Evolutionary conservation across 1,139 yeast genomes (phyloP), one percentile per base, ranked within the genome.

Genomic region (Hyphopichia buzzinii): DNA sequence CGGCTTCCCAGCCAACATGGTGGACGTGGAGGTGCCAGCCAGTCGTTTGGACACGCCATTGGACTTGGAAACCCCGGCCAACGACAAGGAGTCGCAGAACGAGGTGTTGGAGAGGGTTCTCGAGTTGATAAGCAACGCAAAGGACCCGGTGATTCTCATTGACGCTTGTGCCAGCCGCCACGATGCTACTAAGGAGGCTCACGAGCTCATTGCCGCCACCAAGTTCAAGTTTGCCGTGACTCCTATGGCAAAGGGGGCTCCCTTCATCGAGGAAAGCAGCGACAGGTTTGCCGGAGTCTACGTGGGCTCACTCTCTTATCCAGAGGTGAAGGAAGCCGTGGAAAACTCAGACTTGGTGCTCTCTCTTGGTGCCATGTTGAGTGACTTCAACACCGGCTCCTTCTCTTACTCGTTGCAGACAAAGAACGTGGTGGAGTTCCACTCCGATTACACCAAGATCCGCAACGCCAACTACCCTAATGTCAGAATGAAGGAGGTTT

Each of bases 321-420:
- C 66, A 5, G 47, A 50, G 7, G 65, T 61, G 13, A 59, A 59
- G 39, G 49, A 54, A 24, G 49, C 52, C 3, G 66, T 62, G 22
- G 68, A 62, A 41, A 33, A 41, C 8, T 46, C 67, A 0, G 69
- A 63, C 39, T 54, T 63, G 42, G 53, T 62, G 11, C 42, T 63
- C 17, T 62, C 66, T 4, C 44, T 59, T 24, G 69, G 69, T 35
- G 71, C 69, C 4, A 49, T 66, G 42, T 55, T 65, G 39, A 59
- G 65, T 36, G 71, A 65, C 44, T 65, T 65, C 53, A 64, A 64
- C 46, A 66, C 72, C 8, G 71, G 71, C 12, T 57, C 69, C 3
- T 66, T 66, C 43, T 62, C 69, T 3, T 66, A 65, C 43, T 59
- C 67, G 7, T 60, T 60, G 41, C 56, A 53, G 41, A 60, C 69